Base-by-base conservation (phyloP, 805 yeast species). In the Metahyphopichia silvanorum region DNA sequence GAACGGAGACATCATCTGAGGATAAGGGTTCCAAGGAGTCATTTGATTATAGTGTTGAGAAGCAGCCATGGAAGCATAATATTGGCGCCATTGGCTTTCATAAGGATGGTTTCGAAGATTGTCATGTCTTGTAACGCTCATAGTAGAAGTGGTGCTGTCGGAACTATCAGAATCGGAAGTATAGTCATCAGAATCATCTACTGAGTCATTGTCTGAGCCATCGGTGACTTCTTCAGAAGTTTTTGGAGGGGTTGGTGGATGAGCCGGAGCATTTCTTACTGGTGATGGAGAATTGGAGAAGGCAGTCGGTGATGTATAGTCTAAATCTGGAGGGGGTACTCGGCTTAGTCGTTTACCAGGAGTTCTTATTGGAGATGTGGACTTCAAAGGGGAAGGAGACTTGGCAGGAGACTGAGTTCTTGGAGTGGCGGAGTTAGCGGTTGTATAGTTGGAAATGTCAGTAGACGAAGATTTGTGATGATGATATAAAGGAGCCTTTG, bases 71-170 rank as follows among this genome's bases (percentile, higher is more conserved):
- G 45, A 42, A 25, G 55, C 53, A 36, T 63, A 63, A 42, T 63
- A 64, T 31, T 53, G 58, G 27, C 53, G 56, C 68, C 69, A 63
- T 37, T 63, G 67, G 22, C 51, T 53, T 32, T 59, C 56, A 35
- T 57, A 56, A 6, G 63, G 62, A 34, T 59, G 62, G 21, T 41
- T 48, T n/a, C 21, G 47, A n/a, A n/a, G n/a, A 21, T 63, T 61
- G 33, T 59, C 61, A 23, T 42, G 49, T n/a, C 20, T 44, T 21
- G 23, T 32, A 32, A 10, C 30, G 31, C 15, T 32, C 31, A 5
- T 33, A n/a, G 28, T 30, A 18, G 33, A 17, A 25, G 20, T 16
- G 29, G 19, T 4, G 22, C 27, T 27, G 19, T 27, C 24, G 16
- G 29, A 16, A 11, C 19, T 16, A n/a, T 36, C 45, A 25, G 31